Evolutionary conservation across 2,329 filamentous ascomycete genomes (phyloP), one percentile per base, ranked within the genome.

Genomic region (Ophiocordyceps polyrhachis-furcata): DNA sequence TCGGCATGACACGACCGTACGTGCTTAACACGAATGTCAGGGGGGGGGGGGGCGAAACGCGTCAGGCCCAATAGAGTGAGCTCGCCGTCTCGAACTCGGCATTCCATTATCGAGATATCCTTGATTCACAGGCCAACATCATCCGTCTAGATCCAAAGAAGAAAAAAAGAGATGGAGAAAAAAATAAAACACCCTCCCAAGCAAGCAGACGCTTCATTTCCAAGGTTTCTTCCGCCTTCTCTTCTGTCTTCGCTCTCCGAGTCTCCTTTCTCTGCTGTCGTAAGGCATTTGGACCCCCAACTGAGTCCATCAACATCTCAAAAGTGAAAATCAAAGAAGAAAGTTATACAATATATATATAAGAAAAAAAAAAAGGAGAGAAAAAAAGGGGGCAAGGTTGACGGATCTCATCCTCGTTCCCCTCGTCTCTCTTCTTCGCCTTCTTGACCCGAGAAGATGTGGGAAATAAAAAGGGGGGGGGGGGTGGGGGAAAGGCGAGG

Each of bases 311-410:
- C n/a, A 14, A 41, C 4, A 15, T 13, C 14, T 14, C 13, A n/a
- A 41, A 41, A 25, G 6, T 4, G 5, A 17, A 17, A 19, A 23
- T 14, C 5, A 13, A 5, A 28, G n/a, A 15, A 28, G 41, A 45
- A 31, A 41, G 37, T 23, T 40, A 43, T 44, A 42, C 14, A 47
- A 15, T 31, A 43, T 42, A 20, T 41, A 23, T 41, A 23, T 41
- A 38, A 49, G 31, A 32, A 37, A 32, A 32, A 37, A 38, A 29
- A 15, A 17, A 29, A n/a, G 14, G 13, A 1, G 19, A 9, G 19
- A 28, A 5, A 15, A 4, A 28, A 31, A 7, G 25, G 25, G 25
- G 25, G 25, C 4, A 2, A 2, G 7, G 6, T 11, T 28, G 2
- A 28, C 6, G 25, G 8, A 28, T 28, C 6, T 11, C 9, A 28